These are phyloP conservation scores for Chionographis japonica DNA, from an alignment of 106 monocot species.

Conservation along the genomic window DNA sequence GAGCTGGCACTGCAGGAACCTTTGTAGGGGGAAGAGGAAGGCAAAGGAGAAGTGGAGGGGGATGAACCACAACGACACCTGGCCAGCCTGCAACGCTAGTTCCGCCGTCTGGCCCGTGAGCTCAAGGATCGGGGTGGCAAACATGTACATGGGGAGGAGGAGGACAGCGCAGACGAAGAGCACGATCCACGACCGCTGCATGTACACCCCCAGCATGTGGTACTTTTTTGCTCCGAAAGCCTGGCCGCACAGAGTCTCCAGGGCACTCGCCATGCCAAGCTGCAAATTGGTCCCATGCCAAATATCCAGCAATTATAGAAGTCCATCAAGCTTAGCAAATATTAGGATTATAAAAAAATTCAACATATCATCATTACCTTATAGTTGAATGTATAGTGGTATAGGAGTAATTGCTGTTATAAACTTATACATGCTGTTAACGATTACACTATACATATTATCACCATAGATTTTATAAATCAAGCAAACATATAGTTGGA, in stretches of 20 bases:
- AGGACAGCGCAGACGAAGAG: constrained; percentile 31
- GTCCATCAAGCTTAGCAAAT: no score
- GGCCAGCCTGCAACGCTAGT: constrained; percentile 30
- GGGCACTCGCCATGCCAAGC: constrained; percentile 66
- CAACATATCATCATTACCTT: no score
- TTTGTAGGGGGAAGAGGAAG: constrained; percentile 51
- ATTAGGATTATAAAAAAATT: no score
- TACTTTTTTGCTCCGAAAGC: constrained; percentile 55
- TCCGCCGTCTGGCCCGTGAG: constrained; percentile 40
- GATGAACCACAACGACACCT: constrained; percentile 45
- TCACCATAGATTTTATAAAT: no score
- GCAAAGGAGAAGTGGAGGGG: constrained; percentile 58
- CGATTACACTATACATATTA: no score
- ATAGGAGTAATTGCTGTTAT: no score
- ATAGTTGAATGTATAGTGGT: no score
- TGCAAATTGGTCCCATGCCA: constrained; percentile 6
- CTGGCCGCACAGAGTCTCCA: constrained; percentile 63
- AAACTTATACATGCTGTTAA: no score
- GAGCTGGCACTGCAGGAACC: constrained; percentile 55
- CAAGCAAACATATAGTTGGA: no score
- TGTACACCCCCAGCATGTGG: constrained; percentile 60
- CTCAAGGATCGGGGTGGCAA: constrained; percentile 32
- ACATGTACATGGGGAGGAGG: constrained; percentile 48
- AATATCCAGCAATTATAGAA: no score
- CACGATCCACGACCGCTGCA: constrained; percentile 64